Percentiles rank a stretch among this genome's conserved stretches.
Conservation (phyloP, 345 rosid species). For the Syzygium grande region DNA sequence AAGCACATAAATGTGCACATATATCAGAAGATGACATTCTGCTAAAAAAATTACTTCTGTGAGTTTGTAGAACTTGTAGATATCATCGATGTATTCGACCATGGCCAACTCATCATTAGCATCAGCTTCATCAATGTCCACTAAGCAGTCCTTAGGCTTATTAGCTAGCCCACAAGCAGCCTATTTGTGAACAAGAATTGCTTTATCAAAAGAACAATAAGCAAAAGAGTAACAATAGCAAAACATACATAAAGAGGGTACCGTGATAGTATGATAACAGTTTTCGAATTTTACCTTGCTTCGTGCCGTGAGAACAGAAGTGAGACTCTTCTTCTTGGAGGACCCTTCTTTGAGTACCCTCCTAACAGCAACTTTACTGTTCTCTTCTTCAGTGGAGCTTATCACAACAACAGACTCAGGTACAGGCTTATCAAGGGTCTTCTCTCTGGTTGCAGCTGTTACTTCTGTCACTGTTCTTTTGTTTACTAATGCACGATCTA, state of each 20-base stretch:
- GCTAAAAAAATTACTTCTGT: constrained; percentile 32
- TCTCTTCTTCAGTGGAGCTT: constrained; percentile 44
- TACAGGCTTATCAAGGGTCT: constrained; percentile 18
- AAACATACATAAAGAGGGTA: not conserved
- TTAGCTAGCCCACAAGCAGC: constrained; percentile 42
- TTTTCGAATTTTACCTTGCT: constrained; percentile 44
- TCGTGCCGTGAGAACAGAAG: constrained; percentile 57
- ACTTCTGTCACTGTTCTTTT: not conserved
- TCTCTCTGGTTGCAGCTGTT: constrained; percentile 3
- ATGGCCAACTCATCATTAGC: constrained; percentile 55
- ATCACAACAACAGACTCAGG: constrained; percentile 33
- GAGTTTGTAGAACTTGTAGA: constrained; percentile 69
- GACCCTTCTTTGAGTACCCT: constrained; percentile 12
- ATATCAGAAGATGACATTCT: not conserved
- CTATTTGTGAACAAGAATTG: constrained; percentile 8
- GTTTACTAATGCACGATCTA: not conserved
- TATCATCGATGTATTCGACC: constrained; percentile 85
- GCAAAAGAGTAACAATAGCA: not conserved
- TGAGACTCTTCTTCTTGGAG: constrained; percentile 40
- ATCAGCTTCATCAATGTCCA: constrained; percentile 67
- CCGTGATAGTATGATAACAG: not conserved
- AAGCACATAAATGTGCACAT: not conserved
- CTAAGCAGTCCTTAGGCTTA: constrained; percentile 20
- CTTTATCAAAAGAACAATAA: not conserved
- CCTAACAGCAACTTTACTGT: constrained; percentile 15